These are phyloP conservation scores for Fennellomyces sp. DNA, from an alignment of 371 early-diverging fungal species.

Conservation along the genomic window DNA sequence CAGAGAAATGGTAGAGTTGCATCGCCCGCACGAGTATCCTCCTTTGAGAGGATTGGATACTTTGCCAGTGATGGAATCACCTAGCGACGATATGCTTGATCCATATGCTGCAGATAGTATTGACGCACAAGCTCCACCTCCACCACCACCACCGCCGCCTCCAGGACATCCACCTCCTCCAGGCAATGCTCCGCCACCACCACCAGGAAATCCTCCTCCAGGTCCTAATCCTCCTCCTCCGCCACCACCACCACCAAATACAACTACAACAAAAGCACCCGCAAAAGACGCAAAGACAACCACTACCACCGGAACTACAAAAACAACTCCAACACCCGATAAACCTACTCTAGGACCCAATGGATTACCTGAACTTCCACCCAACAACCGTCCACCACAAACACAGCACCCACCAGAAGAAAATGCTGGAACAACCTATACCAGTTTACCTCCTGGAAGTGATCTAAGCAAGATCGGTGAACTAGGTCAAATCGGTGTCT, in stretches of 20 bases:
- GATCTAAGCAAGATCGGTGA: constrained; percentile 14
- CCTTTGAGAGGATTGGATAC: too few species aligned
- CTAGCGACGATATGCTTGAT: too few species aligned
- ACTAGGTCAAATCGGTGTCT: constrained; percentile 17
- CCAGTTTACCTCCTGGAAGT: constrained; percentile 13
- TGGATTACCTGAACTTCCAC: neutral
- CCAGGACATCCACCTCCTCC: neutral
- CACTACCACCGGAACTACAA: too few species aligned
- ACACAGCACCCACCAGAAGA: neutral
- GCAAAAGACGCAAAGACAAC: neutral
- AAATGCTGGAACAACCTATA: neutral
- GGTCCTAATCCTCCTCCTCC: neutral
- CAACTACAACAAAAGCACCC: constrained; percentile 1
- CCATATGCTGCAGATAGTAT: too few species aligned
- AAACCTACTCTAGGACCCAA: neutral
- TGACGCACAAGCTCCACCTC: constrained; percentile 2
- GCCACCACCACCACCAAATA: constrained; percentile 3
- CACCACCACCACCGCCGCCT: constrained; percentile 5
- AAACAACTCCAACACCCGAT: neutral
- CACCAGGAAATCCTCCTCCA: neutral
- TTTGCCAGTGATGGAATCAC: too few species aligned
- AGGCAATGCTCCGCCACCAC: neutral
- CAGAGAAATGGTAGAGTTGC: too few species aligned
- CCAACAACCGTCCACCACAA: constrained; percentile 7
- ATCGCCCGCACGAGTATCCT: too few species aligned